Conservation (phyloP, 2,329 filamentous ascomycete species). For the Aspergillus sp. region DNA sequence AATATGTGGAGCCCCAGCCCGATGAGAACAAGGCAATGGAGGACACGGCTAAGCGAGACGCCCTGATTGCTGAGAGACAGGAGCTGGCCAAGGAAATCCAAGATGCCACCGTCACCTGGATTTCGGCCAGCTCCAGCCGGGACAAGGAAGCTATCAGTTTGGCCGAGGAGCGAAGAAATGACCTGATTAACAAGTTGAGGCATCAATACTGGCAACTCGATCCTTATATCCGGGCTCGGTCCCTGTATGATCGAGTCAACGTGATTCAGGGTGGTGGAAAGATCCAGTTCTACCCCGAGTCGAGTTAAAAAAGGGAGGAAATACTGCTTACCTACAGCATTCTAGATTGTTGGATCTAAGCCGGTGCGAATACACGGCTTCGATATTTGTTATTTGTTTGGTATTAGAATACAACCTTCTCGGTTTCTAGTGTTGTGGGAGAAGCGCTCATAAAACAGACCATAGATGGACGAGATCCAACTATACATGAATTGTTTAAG, state of each 20-base stretch:
- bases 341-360: background rate
- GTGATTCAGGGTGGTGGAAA: conserved; percentile 60
- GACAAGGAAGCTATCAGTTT: conserved; percentile 39
- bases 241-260: conserved; percentile 75
- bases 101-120: conserved; percentile 66
- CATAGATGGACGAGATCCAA: too few species aligned
- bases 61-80: conserved; percentile 55
- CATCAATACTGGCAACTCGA: conserved; percentile 84
- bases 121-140: conserved; percentile 44
- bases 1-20: conserved; percentile 65
- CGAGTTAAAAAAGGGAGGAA: background rate
- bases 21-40: conserved; percentile 73
- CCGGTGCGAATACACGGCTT: background rate
- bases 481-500: too few species aligned
- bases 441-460: too few species aligned
- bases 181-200: conserved; percentile 55
- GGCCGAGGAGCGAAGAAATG: conserved; percentile 51
- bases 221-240: conserved; percentile 73
- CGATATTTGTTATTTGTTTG: too few species aligned
- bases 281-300: conserved; percentile 60
- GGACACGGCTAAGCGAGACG: conserved; percentile 55
- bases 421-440: too few species aligned
- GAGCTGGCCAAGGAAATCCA: conserved; percentile 66
- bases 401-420: too few species aligned
- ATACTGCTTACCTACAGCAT: background rate